Evolutionary conservation across 108 stramenopile species (phyloP).

Genomic region (Cylindrotheca closterium): DNA sequence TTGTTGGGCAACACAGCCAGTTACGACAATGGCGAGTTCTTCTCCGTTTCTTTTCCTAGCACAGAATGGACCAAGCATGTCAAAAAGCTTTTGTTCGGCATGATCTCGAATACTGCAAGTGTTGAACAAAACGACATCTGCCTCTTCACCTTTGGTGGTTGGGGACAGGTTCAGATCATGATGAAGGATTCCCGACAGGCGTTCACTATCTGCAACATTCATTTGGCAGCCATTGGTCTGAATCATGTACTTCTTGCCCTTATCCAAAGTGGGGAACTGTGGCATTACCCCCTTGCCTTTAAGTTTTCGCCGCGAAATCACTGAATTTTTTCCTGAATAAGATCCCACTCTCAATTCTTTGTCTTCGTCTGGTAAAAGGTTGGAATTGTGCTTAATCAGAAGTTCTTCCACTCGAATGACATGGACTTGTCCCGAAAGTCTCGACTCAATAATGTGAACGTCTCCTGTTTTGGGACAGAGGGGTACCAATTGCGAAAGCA

Average conservation of each 20-base stretch:
- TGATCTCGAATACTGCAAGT: constrained; percentile 97
- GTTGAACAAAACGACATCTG: constrained; percentile 92
- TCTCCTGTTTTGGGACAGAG: constrained; percentile 69
- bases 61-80: constrained; percentile 70
- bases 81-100: constrained; percentile 92
- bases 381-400: constrained; percentile 22
- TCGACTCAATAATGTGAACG: constrained; percentile 46
- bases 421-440: constrained; percentile 40
- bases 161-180: constrained; percentile 48
- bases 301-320: constrained; percentile 33
- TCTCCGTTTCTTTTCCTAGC: constrained; percentile 71
- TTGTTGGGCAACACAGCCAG: constrained; percentile 97
- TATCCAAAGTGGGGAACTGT: constrained; percentile 4
- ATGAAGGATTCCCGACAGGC: constrained; percentile 82
- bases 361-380: background rate
- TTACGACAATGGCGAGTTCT: constrained; percentile 83
- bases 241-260: constrained; percentile 47
- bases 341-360: constrained; percentile 24
- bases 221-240: constrained; percentile 92
- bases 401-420: constrained; percentile 74
- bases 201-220: constrained; percentile 93
- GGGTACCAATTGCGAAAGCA: constrained; percentile 46
- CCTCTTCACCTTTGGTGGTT: constrained; percentile 26
- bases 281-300: constrained; percentile 45
- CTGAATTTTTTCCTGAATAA: constrained; percentile 31